phyloP scores from a whole-genome alignment of 2,329 filamentous ascomycete species.

The Diaporthe humulicola region DNA sequence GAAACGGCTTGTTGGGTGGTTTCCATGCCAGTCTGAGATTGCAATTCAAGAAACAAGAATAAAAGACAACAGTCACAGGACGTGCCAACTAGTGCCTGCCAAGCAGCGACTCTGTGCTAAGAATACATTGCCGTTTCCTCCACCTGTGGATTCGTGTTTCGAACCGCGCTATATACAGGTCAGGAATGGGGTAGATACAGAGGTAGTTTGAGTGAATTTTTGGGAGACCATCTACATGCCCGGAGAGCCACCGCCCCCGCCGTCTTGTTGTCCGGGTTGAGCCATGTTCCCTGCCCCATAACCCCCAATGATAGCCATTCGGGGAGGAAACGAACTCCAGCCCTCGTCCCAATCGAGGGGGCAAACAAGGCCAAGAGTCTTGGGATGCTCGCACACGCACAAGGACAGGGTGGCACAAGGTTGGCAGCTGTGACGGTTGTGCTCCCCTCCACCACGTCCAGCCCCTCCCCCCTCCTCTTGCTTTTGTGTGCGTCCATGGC shows the following conservation, averaged over 20 bases:
- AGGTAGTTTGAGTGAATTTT: not conserved
- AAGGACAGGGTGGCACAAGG: not conserved
- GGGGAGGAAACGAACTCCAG: not conserved
- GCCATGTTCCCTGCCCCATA: not conserved
- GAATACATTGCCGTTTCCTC: conserved; percentile 18
- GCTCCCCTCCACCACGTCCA: not conserved
- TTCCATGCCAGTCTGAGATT: not conserved
- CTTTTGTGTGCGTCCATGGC: not conserved
- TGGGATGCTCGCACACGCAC: conserved; percentile 1
- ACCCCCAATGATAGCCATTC: not conserved
- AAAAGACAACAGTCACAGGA: not conserved
- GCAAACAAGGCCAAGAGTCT: conserved; percentile 22
- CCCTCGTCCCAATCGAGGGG: not conserved
- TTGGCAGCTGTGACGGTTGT: not conserved
- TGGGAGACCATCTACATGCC: too few relatives aligned
- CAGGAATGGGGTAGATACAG: not conserved
- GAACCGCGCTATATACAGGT: not conserved
- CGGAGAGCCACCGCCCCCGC: not conserved
- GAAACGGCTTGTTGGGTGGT: not conserved
- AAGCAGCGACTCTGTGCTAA: conserved; percentile 12
- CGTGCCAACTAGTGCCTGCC: not conserved
- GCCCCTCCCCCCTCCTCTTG: not conserved
- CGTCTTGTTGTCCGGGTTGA: not conserved
- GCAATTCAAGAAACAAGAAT: too few relatives aligned
- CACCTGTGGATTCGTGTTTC: conserved; percentile 16